Evolutionary conservation across 2,329 filamentous ascomycete species (phyloP), one percentile per base, ranked within the genome.

Genomic region (Sordariomycetes sp.): DNA sequence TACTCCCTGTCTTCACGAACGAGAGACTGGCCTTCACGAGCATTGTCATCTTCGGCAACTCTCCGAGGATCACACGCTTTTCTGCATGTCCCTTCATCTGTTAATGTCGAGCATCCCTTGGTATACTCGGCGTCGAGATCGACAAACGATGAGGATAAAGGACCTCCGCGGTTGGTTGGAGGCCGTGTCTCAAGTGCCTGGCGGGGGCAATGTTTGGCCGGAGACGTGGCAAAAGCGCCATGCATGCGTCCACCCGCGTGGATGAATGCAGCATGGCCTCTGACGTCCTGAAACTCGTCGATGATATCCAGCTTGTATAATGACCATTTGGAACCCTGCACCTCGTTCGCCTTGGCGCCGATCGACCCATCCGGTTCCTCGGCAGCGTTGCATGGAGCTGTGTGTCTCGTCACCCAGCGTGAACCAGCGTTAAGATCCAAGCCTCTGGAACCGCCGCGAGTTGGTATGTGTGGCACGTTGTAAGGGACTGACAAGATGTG

Each of bases 371-470:
- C 25, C 28, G 50, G 55, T 51, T 57, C 40, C 43, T 25, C 43
- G 32, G 55, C 55, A 57, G 55, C 25, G 55, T 57, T 57, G 55
- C 43, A 57, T 50, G 55, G 40, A 12, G 12, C 43, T 20, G 28
- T 12, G 40, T n/a, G 28, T 16, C 40, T 35, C 37, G 24, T 57
- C 12, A 51, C 22, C 32, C 54, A 56, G 18, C 43, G 35, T 51
- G 28, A 50, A 10, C 43, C 55, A 57, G 24, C 24, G 24, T 43
- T 34, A 28, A 40, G 18, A 56, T 25, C 54, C 54, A 51, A 32
- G 14, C 43, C n/a, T 18, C 55, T 51, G 55, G 43, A 57, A 32
- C 25, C 32, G 22, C 43, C 16, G 40, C 40, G 40, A n/a, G 20
- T 18, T 50, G 18, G 7, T 11, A 14, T 7, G n/a, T 50, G 46